phyloP scores from a whole-genome alignment of 192 early-diverging fungal genomes.

The Umbelopsis vinacea region DNA sequence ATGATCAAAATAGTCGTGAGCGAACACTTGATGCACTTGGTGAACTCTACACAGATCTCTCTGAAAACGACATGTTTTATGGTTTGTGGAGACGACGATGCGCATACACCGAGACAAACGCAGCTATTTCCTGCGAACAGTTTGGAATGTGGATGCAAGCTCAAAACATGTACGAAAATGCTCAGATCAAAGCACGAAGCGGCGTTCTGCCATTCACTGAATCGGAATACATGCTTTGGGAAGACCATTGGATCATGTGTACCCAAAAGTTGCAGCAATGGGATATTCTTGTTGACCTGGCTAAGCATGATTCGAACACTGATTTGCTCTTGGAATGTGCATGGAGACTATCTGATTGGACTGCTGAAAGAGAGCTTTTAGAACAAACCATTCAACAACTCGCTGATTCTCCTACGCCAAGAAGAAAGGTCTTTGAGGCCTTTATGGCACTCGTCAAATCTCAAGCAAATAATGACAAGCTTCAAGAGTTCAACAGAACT shows the following conservation, averaged over 20 bases:
- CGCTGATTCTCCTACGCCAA: slow-evolving; percentile 63
- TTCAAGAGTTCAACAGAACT: slow-evolving; percentile 73
- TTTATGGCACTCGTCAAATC: slow-evolving; percentile 78
- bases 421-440: slow-evolving; percentile 87
- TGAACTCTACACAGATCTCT: slow-evolving; percentile 81
- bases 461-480: slow-evolving; percentile 58
- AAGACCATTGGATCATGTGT: slow-evolving; percentile 93
- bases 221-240: slow-evolving; percentile 97
- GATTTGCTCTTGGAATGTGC: slow-evolving; percentile 90
- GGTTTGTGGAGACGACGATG: slow-evolving; percentile 92
- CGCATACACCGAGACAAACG: slow-evolving; percentile 91
- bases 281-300: slow-evolving; percentile 94
- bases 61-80: slow-evolving; percentile 92
- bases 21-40: slow-evolving; percentile 88
- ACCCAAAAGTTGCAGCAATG: slow-evolving; percentile 94
- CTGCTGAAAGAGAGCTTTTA: slow-evolving; percentile 74
- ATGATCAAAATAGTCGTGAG: slow-evolving; percentile 88
- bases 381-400: slow-evolving; percentile 69
- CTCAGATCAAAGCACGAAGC: slow-evolving; percentile 88
- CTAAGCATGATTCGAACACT: slow-evolving; percentile 85
- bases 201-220: slow-evolving; percentile 89
- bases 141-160: slow-evolving; percentile 91
- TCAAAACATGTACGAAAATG: slow-evolving; percentile 89
- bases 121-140: slow-evolving; percentile 96
- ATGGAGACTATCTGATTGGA: slow-evolving; percentile 97